These are phyloP conservation scores for Physcomitrium patens DNA, from an alignment of 225 moss, liverwort and hornwort species.

Conservation along the genomic window DNA sequence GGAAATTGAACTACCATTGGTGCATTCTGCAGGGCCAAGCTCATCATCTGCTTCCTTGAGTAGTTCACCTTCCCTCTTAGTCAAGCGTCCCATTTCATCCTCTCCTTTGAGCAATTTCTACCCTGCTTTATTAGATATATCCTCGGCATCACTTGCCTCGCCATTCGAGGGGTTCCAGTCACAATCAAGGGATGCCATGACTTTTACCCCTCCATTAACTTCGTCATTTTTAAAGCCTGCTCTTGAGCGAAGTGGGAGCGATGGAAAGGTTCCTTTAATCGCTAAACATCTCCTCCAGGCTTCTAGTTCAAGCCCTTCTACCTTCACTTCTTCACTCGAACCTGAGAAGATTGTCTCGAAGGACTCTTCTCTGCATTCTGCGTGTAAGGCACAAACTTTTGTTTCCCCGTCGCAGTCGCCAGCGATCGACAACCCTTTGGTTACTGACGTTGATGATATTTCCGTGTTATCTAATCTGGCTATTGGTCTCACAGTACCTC, in stretches of 20 bases:
- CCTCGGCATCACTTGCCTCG: constrained; percentile 33
- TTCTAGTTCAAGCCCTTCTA: constrained; percentile 20
- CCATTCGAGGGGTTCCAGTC: constrained; percentile 49
- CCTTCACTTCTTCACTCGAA: constrained; percentile 25
- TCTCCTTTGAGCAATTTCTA: constrained; percentile 28
- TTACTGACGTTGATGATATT: constrained; percentile 25
- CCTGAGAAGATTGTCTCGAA: constrained; percentile 20
- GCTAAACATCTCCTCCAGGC: constrained; percentile 46
- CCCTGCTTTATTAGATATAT: constrained; percentile 21
- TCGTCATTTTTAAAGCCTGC: constrained; percentile 44
- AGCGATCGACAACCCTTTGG: constrained; percentile 7
- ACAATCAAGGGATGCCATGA: constrained; percentile 31
- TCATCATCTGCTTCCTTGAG: constrained; percentile 32
- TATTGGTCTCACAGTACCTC: constrained; percentile 48
- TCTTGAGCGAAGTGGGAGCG: constrained; percentile 44
- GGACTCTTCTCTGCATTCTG: constrained; percentile 25
- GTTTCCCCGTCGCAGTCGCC: constrained; percentile 25
- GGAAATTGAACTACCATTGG: neutral
- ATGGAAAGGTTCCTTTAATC: constrained; percentile 34
- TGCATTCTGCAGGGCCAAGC: constrained; percentile 15
- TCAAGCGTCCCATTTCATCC: constrained; percentile 30
- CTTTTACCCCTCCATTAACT: constrained; percentile 44
- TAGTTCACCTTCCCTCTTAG: constrained; percentile 34
- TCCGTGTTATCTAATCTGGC: constrained; percentile 54
- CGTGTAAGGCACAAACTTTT: constrained; percentile 17